phyloP scores from a whole-genome alignment of 2,329 filamentous ascomycete genomes.

The Trichoderma endophyticum region DNA sequence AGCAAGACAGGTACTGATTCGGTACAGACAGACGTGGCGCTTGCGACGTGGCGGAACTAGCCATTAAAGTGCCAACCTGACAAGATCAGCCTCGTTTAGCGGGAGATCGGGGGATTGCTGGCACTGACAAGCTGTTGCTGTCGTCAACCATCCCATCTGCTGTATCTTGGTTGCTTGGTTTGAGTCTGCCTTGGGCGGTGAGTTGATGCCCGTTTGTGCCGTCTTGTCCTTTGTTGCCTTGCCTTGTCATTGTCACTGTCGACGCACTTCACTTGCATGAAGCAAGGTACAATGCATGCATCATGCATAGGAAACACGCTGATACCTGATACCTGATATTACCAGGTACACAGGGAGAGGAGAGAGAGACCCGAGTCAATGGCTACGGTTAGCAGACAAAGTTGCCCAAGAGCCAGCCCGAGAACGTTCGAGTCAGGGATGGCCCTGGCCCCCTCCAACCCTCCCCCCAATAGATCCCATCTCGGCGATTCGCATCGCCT shows the following conservation, averaged over 20 bases:
- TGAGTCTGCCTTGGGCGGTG: neutral
- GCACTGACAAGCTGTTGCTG: slow-evolving; percentile 1
- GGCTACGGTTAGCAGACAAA: neutral
- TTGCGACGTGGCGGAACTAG: slow-evolving; percentile 11
- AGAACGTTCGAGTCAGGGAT: neutral
- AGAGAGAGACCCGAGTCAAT: neutral
- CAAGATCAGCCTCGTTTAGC: slow-evolving; percentile 1
- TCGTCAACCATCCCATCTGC: neutral
- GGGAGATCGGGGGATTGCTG: neutral
- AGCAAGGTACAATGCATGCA: neutral
- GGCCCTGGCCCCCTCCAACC: neutral
- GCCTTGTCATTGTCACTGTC: neutral
- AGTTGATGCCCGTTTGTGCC: neutral
- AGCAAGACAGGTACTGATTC: neutral
- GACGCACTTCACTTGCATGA: neutral
- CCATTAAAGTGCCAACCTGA: neutral
- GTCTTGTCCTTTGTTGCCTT: neutral
- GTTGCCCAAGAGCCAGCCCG: neutral
- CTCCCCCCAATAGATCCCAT: neutral
- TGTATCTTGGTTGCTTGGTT: neutral
- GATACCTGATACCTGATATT: neutral
- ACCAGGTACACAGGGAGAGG: neutral
- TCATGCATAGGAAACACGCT: neutral
- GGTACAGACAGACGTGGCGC: slow-evolving; percentile 6
- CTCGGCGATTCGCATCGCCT: slow-evolving; percentile 3